Evolutionary conservation across 2,329 filamentous ascomycete genomes (phyloP), one percentile per base, ranked within the genome.

Genomic region (Beauveria sp.): DNA sequence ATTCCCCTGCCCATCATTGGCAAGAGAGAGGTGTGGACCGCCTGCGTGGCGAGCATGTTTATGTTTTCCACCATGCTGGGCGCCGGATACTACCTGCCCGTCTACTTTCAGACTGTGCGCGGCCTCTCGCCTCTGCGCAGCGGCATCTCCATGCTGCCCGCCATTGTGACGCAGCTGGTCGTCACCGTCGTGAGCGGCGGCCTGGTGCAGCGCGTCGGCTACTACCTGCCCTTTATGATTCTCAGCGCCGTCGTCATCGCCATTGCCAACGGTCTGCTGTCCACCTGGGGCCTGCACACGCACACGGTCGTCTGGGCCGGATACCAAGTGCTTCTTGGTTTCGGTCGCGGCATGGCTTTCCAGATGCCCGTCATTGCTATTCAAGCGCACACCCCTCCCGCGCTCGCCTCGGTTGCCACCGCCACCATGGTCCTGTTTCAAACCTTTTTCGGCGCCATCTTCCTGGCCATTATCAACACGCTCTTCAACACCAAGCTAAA

Each of bases 51-150:
- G 46, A 72, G 73, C 26, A 73, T 78, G 37, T 73, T 78, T 59
- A 72, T 80, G 20, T 75, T 76, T 16, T 72, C 75, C 3, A 70
- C 73, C 12, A 77, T 78, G 55, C 77, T 81, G 62, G 65, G 80
- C 1, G 69, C 76, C 1, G 68, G 79, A 4, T 80, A 77, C 70
- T 80, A 79, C 63, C 69, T 81, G 5, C 79, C 80, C 2, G 73
- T 82, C 62, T 82, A 80, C 72, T 81, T 83, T 68, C 78, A 83
- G 69, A 73, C 75, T 37, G 73, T 82, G 63, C 75, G 74, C 62
- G 72, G 66, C 34, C 62, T 64, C 3, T 65, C 69, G 4, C 69
- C 70, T 3, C 66, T 72, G 24, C 63, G 60, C 20, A 70, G 69
- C 30, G 70, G 70, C 48, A 65, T 72, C 5, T 59, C 69, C 22